phyloP scores from a whole-genome alignment of 2,329 filamentous ascomycete species.

The Diaporthe sp. region DNA sequence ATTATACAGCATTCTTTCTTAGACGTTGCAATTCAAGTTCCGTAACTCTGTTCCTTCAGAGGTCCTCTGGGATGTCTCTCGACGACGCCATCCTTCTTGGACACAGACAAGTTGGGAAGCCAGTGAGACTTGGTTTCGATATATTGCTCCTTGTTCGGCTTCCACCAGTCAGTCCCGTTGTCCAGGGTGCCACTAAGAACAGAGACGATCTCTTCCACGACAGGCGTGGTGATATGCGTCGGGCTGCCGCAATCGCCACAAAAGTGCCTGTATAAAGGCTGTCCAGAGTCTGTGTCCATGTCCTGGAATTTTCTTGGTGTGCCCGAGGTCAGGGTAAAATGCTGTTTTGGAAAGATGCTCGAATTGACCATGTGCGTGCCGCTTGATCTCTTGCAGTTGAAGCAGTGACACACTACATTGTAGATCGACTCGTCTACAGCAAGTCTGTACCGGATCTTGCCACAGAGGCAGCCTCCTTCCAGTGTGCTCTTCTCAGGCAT shows the following conservation, averaged over 20 bases:
- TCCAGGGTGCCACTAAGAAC: conserved; percentile 26
- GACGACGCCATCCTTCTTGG: conserved; percentile 17
- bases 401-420: conserved; percentile 31
- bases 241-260: conserved; percentile 29
- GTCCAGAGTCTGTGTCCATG: neutral
- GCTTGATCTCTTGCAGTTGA: conserved; percentile 29
- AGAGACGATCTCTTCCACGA: conserved; percentile 11
- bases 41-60: conserved; percentile 4
- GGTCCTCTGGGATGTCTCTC: conserved; percentile 21
- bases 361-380: conserved; percentile 30
- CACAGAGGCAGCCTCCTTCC: conserved; percentile 30
- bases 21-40: neutral
- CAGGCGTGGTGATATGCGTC: conserved; percentile 22
- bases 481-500: conserved; percentile 11
- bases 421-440: neutral
- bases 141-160: conserved; percentile 29
- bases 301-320: conserved; percentile 22
- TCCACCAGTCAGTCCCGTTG: conserved; percentile 19
- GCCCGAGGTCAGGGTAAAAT: conserved; percentile 11
- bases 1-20: neutral
- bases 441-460: conserved; percentile 26
- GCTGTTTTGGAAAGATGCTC: conserved; percentile 23
- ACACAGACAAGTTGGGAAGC: conserved; percentile 21
- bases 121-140: conserved; percentile 31
- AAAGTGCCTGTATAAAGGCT: conserved; percentile 3